Conservation (phyloP, 2,329 filamentous ascomycete genomes). For the Phyllosticta citrichinensis region DNA sequence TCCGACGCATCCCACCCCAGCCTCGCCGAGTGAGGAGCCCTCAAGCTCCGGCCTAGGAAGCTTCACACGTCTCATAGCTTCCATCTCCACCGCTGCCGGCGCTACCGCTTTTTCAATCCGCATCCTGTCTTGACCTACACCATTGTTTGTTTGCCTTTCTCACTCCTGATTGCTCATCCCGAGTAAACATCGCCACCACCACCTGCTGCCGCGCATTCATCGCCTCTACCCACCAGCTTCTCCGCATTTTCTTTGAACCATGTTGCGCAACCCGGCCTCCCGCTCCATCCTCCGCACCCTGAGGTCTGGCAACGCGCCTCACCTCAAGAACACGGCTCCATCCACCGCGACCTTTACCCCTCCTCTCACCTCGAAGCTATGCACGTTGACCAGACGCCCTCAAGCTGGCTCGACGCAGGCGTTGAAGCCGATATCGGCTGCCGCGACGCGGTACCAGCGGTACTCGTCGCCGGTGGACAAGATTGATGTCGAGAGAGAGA, state of each 20-base stretch:
- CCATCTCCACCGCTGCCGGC: background rate
- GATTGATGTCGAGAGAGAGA: slow-evolving; percentile 49
- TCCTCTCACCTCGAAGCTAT: slow-evolving; percentile 25
- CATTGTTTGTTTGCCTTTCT: background rate
- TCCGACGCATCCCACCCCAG: background rate
- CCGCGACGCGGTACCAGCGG: slow-evolving; percentile 57
- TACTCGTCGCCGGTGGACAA: slow-evolving; percentile 27
- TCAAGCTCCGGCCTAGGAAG: background rate
- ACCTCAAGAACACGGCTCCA: slow-evolving; percentile 11
- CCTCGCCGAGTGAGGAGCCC: too few relatives aligned
- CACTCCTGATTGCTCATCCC: background rate
- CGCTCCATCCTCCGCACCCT: slow-evolving; percentile 26
- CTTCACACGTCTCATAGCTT: background rate
- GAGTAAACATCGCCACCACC: background rate
- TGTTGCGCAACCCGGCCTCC: slow-evolving; percentile 28
- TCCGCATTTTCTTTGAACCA: slow-evolving; percentile 12
- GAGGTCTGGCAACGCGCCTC: background rate
- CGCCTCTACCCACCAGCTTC: slow-evolving; percentile 14
- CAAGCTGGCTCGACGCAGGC: slow-evolving; percentile 15
- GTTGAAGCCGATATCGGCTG: slow-evolving; percentile 15
- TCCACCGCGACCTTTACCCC: slow-evolving; percentile 4
- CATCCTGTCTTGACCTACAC: background rate
- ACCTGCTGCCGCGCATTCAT: background rate
- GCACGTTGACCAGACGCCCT: slow-evolving; percentile 20
- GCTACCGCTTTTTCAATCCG: background rate